phyloP scores from a whole-genome alignment of 2,329 filamentous ascomycete genomes.

The Phaeosphaeria sp. region DNA sequence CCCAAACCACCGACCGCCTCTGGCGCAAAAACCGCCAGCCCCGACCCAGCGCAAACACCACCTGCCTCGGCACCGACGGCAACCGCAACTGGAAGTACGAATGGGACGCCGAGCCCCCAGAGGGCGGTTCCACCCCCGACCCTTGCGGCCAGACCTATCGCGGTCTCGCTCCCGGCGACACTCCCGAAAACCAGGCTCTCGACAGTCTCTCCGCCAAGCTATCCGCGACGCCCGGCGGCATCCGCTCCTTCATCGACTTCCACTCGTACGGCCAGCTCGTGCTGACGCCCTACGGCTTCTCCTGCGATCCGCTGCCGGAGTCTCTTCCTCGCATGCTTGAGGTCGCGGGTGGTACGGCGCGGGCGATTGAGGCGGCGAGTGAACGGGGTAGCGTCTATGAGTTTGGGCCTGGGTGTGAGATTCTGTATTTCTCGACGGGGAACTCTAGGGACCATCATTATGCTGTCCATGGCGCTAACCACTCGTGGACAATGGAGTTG shows the following conservation, averaged over 20 bases:
- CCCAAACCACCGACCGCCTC: slow-evolving; percentile 43
- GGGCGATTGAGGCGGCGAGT: slow-evolving; percentile 58
- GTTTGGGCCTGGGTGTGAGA: slow-evolving; percentile 61
- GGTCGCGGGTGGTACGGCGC: slow-evolving; percentile 26
- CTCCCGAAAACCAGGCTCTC: slow-evolving; percentile 48
- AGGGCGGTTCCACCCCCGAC: slow-evolving; percentile 31
- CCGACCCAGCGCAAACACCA: slow-evolving; percentile 31
- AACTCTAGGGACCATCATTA: slow-evolving; percentile 53
- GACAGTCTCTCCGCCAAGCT: slow-evolving; percentile 54
- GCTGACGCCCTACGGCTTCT: slow-evolving; percentile 63
- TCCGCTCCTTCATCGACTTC: slow-evolving; percentile 69
- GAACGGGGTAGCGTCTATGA: slow-evolving; percentile 43
- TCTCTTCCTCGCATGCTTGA: slow-evolving; percentile 57
- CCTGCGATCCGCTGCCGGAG: slow-evolving; percentile 49
- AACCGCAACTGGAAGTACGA: slow-evolving; percentile 46
- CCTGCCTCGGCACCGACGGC: slow-evolving; percentile 42
- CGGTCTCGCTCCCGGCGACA: slow-evolving; percentile 37
- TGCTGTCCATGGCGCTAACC: slow-evolving; percentile 49
- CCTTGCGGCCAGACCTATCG: slow-evolving; percentile 45
- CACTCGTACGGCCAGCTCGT: slow-evolving; percentile 69
- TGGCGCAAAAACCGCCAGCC: slow-evolving; percentile 48
- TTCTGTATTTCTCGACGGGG: slow-evolving; percentile 64
- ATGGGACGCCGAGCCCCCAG: slow-evolving; percentile 38
- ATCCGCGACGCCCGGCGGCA: slow-evolving; percentile 48
- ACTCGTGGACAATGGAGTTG: slow-evolving; percentile 57